A percentile compares a stretch with the other conserved stretches of the same genome.
Evolutionary conservation across 164 flowering plant genomes (phyloP).

Genomic region (Tinospora cordifolia): DNA sequence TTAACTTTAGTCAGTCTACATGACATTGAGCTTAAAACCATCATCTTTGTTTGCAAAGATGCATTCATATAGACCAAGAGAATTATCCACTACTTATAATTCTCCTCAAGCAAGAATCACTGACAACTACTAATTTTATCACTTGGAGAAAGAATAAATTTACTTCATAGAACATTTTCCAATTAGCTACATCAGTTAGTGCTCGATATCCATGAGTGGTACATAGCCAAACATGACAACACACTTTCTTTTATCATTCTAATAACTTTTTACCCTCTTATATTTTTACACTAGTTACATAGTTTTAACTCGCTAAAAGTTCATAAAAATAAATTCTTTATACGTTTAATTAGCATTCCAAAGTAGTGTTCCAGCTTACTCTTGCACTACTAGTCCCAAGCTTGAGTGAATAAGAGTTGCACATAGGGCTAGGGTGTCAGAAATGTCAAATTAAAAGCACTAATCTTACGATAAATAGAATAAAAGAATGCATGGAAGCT

Average conservation of each 20-base stretch:
- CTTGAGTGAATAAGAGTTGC: no score
- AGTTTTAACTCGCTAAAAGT: no score
- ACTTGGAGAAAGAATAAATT: not conserved
- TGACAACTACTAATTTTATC: not conserved
- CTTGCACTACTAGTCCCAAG: no score
- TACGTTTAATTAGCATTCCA: no score
- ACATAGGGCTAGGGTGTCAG: no score
- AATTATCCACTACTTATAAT: not conserved
- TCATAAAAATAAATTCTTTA: no score
- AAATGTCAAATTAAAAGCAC: no score
- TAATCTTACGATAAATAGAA: no score
- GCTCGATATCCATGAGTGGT: not conserved
- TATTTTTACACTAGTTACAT: no score
- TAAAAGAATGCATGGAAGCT: no score
- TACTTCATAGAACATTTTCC: not conserved
- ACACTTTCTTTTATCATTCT: not conserved
- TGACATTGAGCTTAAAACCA: not conserved
- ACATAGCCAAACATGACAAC: not conserved
- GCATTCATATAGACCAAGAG: not conserved
- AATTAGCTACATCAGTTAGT: not conserved
- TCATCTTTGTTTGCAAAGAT: not conserved
- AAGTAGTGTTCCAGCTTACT: no score
- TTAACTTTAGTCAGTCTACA: conserved; percentile 13
- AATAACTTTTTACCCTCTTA: no score
- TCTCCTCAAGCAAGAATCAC: not conserved